A percentile compares a stretch with the other conserved stretches of the same genome.
phyloP scores from a whole-genome alignment of 2,329 filamentous ascomycete species.

The Fusarium veterinarium region DNA sequence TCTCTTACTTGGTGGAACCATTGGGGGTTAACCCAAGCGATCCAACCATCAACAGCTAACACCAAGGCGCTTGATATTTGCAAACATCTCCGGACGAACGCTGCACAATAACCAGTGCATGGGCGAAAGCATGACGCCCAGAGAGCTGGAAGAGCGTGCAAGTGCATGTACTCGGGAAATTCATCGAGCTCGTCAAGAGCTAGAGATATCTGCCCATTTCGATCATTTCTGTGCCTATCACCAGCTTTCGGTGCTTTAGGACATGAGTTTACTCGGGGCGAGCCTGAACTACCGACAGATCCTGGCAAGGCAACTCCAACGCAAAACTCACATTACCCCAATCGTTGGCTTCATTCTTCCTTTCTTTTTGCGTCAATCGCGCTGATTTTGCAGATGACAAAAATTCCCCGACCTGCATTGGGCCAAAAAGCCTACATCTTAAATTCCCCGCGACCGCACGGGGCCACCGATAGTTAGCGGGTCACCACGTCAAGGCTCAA shows the following conservation, averaged over 20 bases:
- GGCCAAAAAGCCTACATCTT: constrained; percentile 8
- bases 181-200: constrained; percentile 10
- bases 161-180: constrained; percentile 40
- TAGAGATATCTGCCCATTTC: constrained; percentile 15
- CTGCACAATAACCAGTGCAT: constrained; percentile 13
- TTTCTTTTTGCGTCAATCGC: not conserved
- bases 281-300: constrained; percentile 1
- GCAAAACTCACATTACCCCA: not conserved
- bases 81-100: constrained; percentile 22
- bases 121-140: constrained; percentile 8
- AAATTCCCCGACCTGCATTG: constrained; percentile 17
- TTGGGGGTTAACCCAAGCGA: constrained; percentile 41
- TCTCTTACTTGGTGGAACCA: constrained; percentile 35
- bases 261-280: constrained; percentile 3
- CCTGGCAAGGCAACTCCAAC: not conserved
- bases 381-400: constrained; percentile 19
- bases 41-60: constrained; percentile 22
- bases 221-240: constrained; percentile 18
- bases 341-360: not conserved
- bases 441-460: constrained; percentile 36
- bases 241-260: constrained; percentile 8
- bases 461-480: constrained; percentile 33
- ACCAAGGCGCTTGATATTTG: constrained; percentile 34
- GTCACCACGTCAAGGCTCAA: constrained; percentile 14
- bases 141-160: constrained; percentile 39